These are phyloP conservation scores for Turnera subulata DNA, from an alignment of 345 rosid species.

Conservation along the genomic window DNA sequence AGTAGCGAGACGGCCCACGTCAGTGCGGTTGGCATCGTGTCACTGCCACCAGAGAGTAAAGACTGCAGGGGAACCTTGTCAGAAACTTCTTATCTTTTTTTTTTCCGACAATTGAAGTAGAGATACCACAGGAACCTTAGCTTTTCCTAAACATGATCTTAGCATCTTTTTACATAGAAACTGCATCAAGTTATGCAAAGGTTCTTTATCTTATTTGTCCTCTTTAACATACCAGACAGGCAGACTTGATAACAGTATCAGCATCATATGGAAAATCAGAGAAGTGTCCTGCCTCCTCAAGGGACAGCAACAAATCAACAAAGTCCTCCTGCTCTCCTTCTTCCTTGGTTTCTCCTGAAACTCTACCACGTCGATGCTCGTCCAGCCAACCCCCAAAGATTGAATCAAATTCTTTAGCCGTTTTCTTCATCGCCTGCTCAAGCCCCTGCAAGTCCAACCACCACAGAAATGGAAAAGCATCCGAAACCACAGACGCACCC, in stretches of 20 bases:
- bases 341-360: constrained; percentile 3
- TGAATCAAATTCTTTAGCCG: constrained; percentile 39
- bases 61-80: constrained; percentile 22
- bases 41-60: constrained; percentile 46
- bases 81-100: too few species aligned
- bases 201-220: too few species aligned
- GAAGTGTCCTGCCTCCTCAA: constrained; percentile 34
- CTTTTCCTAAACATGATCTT: too few species aligned
- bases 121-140: too few species aligned
- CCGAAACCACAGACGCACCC: constrained; percentile 49
- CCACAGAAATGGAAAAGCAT: constrained; percentile 51
- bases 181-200: too few species aligned
- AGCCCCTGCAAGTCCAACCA: constrained; percentile 55
- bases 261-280: constrained; percentile 35
- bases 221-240: constrained; percentile 50
- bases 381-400: constrained; percentile 35
- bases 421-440: constrained; percentile 60
- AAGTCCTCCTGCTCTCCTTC: constrained; percentile 40
- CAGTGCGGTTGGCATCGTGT: constrained; percentile 36
- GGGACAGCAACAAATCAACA: constrained; percentile 53
- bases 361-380: constrained; percentile 39
- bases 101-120: too few species aligned
- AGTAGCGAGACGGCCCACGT: constrained; percentile 61
- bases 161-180: too few species aligned
- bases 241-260: constrained; percentile 50